Evolutionary conservation across 1,139 yeast genomes (phyloP).

Genomic region (Geotrichum macrosporum): DNA sequence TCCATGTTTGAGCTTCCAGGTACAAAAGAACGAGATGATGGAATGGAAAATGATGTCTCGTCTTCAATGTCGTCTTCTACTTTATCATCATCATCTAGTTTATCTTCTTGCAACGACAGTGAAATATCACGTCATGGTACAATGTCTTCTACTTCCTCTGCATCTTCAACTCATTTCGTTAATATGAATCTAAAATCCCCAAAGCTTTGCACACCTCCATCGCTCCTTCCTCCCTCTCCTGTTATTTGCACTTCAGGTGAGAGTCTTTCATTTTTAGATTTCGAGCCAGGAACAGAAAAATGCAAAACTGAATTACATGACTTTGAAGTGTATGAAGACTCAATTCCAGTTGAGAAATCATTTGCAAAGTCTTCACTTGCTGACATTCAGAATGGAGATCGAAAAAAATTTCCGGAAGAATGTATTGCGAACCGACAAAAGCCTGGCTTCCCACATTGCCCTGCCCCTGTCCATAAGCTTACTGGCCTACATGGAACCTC

Average conservation of each 20-base stretch:
- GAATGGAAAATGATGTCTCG: too few species aligned
- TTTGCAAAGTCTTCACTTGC: neutral
- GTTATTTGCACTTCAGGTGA: neutral
- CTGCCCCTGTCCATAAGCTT: slow-evolving; percentile 9
- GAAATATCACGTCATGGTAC: slow-evolving; percentile 6
- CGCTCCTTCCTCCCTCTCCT: slow-evolving; percentile 5
- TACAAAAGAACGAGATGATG: too few species aligned
- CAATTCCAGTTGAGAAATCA: too few species aligned
- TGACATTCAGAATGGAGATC: neutral
- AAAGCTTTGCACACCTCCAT: slow-evolving; percentile 7
- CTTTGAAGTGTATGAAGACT: neutral
- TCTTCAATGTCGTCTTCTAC: too few species aligned
- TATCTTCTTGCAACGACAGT: neutral
- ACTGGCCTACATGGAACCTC: neutral
- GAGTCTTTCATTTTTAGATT: too few species aligned
- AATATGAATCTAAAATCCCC: slow-evolving; percentile 6
- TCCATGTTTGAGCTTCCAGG: too few species aligned
- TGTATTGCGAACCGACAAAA: slow-evolving; percentile 4
- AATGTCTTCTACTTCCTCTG: slow-evolving; percentile 6
- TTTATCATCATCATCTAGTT: neutral
- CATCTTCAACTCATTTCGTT: slow-evolving; percentile 1
- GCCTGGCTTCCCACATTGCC: slow-evolving; percentile 7
- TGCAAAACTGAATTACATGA: too few species aligned
- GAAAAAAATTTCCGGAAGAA: slow-evolving; percentile 4
- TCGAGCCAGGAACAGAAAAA: too few species aligned